Percentiles rank a stretch among this genome's conserved stretches.
Conservation (phyloP, 2,329 filamentous ascomycete genomes). For the Shiraia sp. region DNA sequence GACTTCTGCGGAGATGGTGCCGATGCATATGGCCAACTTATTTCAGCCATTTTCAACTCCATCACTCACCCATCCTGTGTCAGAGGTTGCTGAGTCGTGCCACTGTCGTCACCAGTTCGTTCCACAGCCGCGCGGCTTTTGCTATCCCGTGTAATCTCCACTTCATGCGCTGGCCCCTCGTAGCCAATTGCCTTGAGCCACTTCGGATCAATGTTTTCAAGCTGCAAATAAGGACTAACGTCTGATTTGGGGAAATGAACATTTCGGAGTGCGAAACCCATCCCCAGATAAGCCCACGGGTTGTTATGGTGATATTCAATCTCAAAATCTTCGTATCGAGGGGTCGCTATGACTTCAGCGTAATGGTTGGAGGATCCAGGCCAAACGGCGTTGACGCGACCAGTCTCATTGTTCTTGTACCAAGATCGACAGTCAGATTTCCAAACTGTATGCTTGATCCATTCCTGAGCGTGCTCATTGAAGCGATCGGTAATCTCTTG, state of each 20-base stretch:
- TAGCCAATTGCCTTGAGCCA: constrained; percentile 43
- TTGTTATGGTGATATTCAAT: constrained; percentile 48
- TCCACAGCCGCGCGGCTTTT: no score
- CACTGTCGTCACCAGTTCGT: no score
- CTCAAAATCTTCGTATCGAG: constrained; percentile 51
- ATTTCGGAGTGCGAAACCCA: constrained; percentile 44
- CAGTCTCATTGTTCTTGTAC: constrained; percentile 51
- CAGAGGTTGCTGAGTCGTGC: no score
- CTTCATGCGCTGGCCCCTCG: constrained; percentile 15
- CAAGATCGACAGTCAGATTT: constrained; percentile 50
- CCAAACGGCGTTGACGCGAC: constrained; percentile 50
- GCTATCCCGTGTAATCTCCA: constrained; percentile 11
- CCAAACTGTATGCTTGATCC: constrained; percentile 56
- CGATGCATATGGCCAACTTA: no score
- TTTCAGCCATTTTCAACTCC: no score
- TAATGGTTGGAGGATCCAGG: constrained; percentile 58
- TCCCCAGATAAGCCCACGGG: constrained; percentile 48
- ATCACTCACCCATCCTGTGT: no score
- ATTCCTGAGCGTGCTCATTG: constrained; percentile 52
- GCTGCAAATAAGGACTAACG: constrained; percentile 44
- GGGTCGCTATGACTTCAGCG: constrained; percentile 42
- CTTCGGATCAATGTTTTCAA: constrained; percentile 49
- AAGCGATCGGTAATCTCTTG: constrained; percentile 49
- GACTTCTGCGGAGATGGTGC: no score
- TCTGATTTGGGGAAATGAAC: constrained; percentile 31